Base-by-base conservation (phyloP, 257 asterid genomes). In the Striga asiatica region DNA sequence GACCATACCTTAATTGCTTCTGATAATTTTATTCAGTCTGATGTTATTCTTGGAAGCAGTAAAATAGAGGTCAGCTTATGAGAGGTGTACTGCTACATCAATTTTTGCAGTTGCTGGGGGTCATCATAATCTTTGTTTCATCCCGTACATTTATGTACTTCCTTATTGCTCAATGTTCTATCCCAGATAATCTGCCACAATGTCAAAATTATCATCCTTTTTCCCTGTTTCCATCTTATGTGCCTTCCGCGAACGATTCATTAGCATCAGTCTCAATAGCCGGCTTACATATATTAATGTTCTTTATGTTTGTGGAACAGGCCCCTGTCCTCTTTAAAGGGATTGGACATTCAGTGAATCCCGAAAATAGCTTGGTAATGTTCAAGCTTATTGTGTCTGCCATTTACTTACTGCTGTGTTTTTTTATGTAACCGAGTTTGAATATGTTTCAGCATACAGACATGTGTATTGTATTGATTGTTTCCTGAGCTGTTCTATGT, bases 1-100 rank as follows among this genome's bases (percentile, higher is more conserved):
- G 95, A 86, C 54, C 95, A 78, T 62, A 78, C 84, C 38, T 65
- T 83, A 56, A 70, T 86, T 69, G 94, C 93, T 20, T 76, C 84
- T 34, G 78, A 75, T 65, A 72, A 75, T 67, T 72, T 83, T 54
- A 74, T 86, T 34, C 76, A 73, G 60, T 83, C 95, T 58, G 84
- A 75, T 54, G 77, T 54, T 42, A 78, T 86, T 45, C 71, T 86
- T 66, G 95, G 95, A 57, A 71, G 66, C 65, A 73, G 50, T 54
- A 74, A 56, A 42, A 70, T 86, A 34, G 78, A 83, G 94, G 95
- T 86, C 41, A 64, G 75, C 27, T 45, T 62, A 39, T 54, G 19
- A 43, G 48, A 27, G 46, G 45, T 37, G 54, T 51, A 34, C 28
- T 27, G 38, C 39, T 50, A 11, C 35, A 31, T 34, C 23, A 28